Conservation (phyloP, 805 yeast species). For the Starmerella gropengiesseri region DNA sequence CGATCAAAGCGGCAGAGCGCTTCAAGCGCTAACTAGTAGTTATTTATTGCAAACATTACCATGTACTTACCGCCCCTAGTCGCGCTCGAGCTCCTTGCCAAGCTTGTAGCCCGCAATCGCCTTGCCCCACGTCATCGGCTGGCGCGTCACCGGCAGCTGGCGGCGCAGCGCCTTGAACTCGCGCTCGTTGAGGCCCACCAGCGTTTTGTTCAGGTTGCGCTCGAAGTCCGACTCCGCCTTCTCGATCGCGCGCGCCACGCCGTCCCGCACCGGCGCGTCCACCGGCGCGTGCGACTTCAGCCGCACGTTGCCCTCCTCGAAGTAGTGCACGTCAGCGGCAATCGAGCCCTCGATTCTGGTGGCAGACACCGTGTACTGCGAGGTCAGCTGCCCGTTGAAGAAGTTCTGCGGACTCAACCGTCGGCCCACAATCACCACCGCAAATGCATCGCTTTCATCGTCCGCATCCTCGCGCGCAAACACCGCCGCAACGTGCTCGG, state of each 20-base stretch:
- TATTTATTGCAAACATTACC: too few relatives aligned
- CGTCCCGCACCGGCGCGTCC: slow-evolving; percentile 9
- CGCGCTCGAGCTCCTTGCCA: slow-evolving; percentile 36
- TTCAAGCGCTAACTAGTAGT: too few relatives aligned
- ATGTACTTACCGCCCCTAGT: too few relatives aligned
- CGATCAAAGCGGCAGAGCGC: too few relatives aligned
- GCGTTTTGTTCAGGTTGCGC: slow-evolving; percentile 46
- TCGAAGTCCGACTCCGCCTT: slow-evolving; percentile 52
- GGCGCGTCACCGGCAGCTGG: slow-evolving; percentile 81
- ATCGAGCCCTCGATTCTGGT: slow-evolving; percentile 43
- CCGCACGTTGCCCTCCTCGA: slow-evolving; percentile 91
- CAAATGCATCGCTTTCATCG: slow-evolving; percentile 24
- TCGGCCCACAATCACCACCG: slow-evolving; percentile 56
- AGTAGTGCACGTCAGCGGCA: slow-evolving; percentile 73
- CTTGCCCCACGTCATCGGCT: slow-evolving; percentile 90
- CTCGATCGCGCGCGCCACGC: slow-evolving; percentile 29
- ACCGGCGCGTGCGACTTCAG: slow-evolving; percentile 40
- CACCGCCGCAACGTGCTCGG: slow-evolving; percentile 34
- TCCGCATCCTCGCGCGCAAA: slow-evolving; percentile 30
- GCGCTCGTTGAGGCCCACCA: slow-evolving; percentile 62
- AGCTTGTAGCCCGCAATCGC: slow-evolving; percentile 81
- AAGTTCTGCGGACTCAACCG: slow-evolving; percentile 63
- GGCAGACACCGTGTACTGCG: slow-evolving; percentile 42
- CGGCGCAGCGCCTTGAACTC: slow-evolving; percentile 79
- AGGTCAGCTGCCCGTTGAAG: slow-evolving; percentile 84